Evolutionary conservation across 495 filamentous ascomycete species (phyloP).

Genomic region (Trichocladium antarcticum): DNA sequence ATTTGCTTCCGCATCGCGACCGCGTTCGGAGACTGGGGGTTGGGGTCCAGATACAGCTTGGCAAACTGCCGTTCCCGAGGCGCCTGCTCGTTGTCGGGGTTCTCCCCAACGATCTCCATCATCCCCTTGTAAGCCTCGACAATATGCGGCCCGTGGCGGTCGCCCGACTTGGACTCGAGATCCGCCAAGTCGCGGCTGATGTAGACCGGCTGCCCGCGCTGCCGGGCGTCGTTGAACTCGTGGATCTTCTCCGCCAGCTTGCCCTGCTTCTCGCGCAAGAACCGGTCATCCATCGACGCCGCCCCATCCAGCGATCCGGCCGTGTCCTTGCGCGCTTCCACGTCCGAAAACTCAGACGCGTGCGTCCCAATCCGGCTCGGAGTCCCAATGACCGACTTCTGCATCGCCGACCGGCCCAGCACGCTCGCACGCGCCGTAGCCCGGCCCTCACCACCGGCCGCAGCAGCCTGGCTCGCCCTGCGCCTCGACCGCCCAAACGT

Average conservation of each 20-base stretch:
- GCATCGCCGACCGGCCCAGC: conserved; percentile 60
- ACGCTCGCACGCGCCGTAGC: conserved; percentile 43
- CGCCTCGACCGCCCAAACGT: conserved; percentile 44
- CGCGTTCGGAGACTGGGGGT: conserved; percentile 47
- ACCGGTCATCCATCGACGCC: conserved; percentile 54
- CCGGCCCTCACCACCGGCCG: conserved; percentile 23
- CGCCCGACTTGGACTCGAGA: conserved; percentile 55
- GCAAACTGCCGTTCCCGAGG: conserved; percentile 69
- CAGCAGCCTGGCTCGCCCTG: conserved; percentile 31
- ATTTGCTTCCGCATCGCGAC: conserved; percentile 60
- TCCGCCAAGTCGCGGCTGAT: conserved; percentile 60
- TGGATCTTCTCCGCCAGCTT: conserved; percentile 66
- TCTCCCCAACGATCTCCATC: conserved; percentile 60
- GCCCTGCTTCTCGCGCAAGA: conserved; percentile 66
- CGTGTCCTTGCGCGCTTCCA: conserved; percentile 45
- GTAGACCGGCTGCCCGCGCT: conserved; percentile 53
- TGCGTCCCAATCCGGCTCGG: conserved; percentile 48
- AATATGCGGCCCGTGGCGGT: conserved; percentile 55
- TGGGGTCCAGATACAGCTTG: conserved; percentile 59
- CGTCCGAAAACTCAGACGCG: conserved; percentile 54
- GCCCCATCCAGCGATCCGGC: conserved; percentile 24
- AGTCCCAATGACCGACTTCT: conserved; percentile 75
- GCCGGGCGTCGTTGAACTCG: conserved; percentile 58
- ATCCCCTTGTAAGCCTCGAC: conserved; percentile 69
- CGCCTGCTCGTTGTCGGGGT: conserved; percentile 42